phyloP scores from a whole-genome alignment of 2,329 filamentous ascomycete genomes.

The Elsinoe australis region DNA sequence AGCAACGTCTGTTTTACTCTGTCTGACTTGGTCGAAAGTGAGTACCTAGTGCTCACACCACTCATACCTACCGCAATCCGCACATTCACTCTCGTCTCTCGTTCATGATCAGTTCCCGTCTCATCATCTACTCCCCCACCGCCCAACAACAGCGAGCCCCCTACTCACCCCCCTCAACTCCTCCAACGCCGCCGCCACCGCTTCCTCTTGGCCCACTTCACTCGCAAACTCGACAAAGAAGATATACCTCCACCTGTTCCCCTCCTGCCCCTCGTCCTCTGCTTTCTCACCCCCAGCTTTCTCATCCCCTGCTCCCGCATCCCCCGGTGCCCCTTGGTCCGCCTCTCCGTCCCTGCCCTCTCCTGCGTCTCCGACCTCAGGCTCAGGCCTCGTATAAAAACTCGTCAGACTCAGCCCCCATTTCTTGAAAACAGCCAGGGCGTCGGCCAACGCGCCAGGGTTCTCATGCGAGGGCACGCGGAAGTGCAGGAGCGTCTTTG shows the following conservation, averaged over 20 bases:
- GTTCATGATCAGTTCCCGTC: no score
- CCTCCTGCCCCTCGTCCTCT: not conserved
- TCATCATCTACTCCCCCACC: constrained; percentile 23
- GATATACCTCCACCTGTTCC: constrained; percentile 67
- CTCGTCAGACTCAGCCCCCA: constrained; percentile 75
- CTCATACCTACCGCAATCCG: no score
- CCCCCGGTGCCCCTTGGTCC: not conserved
- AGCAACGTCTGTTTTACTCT: no score
- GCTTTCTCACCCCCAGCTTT: not conserved
- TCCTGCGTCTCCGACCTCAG: constrained; percentile 36
- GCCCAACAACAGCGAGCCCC: constrained; percentile 51
- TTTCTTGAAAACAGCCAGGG: constrained; percentile 67
- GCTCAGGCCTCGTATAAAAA: constrained; percentile 79
- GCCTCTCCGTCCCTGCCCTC: no score
- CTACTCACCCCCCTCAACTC: constrained; percentile 53
- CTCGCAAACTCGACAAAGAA: constrained; percentile 85
- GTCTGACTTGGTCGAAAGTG: no score
- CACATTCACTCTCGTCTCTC: no score
- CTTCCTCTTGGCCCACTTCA: constrained; percentile 23
- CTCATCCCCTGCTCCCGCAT: not conserved
- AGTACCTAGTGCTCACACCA: no score
- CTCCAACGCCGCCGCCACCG: constrained; percentile 54
- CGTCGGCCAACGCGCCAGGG: constrained; percentile 76
- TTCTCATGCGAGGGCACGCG: constrained; percentile 62
- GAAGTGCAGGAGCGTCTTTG: constrained; percentile 62